Conservation (phyloP, 768 basidiomycete genomes). For the Tulasnella sp. region DNA sequence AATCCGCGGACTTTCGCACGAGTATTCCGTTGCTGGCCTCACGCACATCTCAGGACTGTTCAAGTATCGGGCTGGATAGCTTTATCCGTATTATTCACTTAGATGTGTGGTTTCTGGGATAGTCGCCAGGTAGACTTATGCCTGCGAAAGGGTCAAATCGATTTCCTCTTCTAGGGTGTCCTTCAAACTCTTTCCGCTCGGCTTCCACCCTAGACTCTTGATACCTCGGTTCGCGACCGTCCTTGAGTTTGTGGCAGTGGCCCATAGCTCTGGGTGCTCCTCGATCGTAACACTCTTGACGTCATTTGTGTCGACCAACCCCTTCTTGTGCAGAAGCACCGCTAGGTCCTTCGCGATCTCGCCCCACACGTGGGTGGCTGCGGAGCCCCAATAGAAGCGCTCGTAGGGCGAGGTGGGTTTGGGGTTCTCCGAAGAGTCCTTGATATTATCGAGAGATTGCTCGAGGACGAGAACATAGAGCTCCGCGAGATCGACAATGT, state of each 20-base stretch:
- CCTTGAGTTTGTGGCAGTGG: slow-evolving; percentile 20
- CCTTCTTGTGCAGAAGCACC: slow-evolving; percentile 13
- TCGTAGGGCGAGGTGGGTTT: neutral
- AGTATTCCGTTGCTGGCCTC: no score
- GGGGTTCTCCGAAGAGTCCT: neutral
- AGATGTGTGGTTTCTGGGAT: no score
- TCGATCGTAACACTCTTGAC: slow-evolving; percentile 1
- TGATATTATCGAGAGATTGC: neutral
- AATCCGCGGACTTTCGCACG: no score
- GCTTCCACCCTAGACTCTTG: slow-evolving; percentile 18
- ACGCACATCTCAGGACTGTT: no score
- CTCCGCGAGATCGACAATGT: slow-evolving; percentile 16
- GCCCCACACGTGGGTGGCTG: slow-evolving; percentile 6
- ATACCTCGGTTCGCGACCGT: slow-evolving; percentile 20
- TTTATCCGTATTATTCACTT: no score
- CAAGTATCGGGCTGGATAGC: no score
- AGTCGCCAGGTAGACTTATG: no score
- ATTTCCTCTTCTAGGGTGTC: slow-evolving; percentile 5
- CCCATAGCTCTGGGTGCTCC: slow-evolving; percentile 7
- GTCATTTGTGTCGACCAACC: slow-evolving; percentile 3
- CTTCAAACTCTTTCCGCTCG: neutral
- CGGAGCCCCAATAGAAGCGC: slow-evolving; percentile 13
- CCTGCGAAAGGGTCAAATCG: slow-evolving; percentile 1
- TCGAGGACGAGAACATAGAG: slow-evolving; percentile 15
- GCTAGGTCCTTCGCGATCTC: slow-evolving; percentile 14